phyloP scores from a whole-genome alignment of 208 protist genomes.

The Leishmania martiniquensis region DNA sequence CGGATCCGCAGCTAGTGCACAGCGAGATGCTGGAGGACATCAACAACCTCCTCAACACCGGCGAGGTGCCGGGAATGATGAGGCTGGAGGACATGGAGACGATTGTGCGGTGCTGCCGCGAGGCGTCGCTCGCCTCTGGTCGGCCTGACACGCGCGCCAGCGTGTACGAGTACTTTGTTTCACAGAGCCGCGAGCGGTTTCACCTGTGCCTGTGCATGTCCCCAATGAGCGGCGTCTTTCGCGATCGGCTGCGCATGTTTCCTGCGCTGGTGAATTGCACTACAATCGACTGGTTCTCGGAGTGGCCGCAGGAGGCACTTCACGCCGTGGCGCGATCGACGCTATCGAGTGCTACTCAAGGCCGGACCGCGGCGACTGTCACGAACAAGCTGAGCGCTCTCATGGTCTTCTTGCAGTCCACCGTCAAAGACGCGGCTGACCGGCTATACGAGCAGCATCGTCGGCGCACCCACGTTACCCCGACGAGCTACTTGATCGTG shows the following conservation, averaged over 20 bases:
- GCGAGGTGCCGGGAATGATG: constrained; percentile 97
- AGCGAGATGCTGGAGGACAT: constrained; percentile 97
- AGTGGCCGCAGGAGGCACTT: constrained; percentile 95
- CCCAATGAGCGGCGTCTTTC: constrained; percentile 94
- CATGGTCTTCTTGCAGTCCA: constrained; percentile 91
- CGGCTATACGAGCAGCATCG: constrained; percentile 88
- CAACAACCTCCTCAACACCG: constrained; percentile 97
- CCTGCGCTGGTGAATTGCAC: constrained; percentile 98
- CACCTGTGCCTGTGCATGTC: constrained; percentile 97
- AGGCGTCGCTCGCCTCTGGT: constrained; percentile 67
- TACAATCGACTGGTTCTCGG: constrained; percentile 98
- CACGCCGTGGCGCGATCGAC: constrained; percentile 73
- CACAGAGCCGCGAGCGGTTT: constrained; percentile 91
- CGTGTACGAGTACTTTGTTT: constrained; percentile 93
- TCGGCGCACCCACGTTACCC: constrained; percentile 95
- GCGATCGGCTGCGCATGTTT: constrained; percentile 95
- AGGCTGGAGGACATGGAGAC: constrained; percentile 94
- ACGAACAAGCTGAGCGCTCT: constrained; percentile 67
- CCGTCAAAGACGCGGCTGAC: constrained; percentile 79
- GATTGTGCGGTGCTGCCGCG: constrained; percentile 86
- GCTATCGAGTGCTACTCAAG: constrained; percentile 8
- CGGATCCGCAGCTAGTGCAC: constrained; percentile 94
- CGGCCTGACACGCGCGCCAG: constrained; percentile 89
- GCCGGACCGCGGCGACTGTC: constrained; percentile 21
- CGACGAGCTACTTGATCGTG: constrained; percentile 96